Percentiles rank a stretch among this genome's conserved stretches.
These are phyloP conservation scores for Dactylellina haptotyla DNA, from an alignment of 2,329 filamentous ascomycete species.

Conservation along the genomic window DNA sequence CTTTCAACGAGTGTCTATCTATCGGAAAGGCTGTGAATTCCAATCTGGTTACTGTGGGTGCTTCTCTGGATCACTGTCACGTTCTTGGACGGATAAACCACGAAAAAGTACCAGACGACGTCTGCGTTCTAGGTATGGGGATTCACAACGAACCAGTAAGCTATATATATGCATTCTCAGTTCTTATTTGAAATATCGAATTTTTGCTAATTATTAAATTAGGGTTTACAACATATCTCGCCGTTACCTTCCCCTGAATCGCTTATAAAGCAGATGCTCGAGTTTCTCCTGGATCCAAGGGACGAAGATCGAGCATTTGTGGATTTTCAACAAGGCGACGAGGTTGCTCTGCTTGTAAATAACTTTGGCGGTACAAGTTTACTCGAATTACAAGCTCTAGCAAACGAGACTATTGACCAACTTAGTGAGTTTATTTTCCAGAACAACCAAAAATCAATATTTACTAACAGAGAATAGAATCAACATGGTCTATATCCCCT, in stretches of 20 bases:
- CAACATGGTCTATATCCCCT: constrained; percentile 70
- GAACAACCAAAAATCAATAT: background rate
- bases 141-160: constrained; percentile 75
- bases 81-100: constrained; percentile 65
- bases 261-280: constrained; percentile 73
- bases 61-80: constrained; percentile 67
- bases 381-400: constrained; percentile 77
- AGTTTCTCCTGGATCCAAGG: constrained; percentile 71
- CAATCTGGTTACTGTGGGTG: constrained; percentile 67
- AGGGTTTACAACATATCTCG: constrained; percentile 65
- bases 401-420: constrained; percentile 74
- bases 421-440: constrained; percentile 61
- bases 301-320: constrained; percentile 79
- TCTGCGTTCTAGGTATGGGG: constrained; percentile 74
- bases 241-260: constrained; percentile 66
- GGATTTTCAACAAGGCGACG: constrained; percentile 70
- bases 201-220: background rate
- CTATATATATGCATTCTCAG: background rate
- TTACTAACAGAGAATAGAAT: constrained; percentile 59
- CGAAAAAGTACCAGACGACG: constrained; percentile 65
- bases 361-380: constrained; percentile 79
- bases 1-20: constrained; percentile 41
- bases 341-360: constrained; percentile 76
- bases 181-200: constrained; percentile 35
- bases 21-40: constrained; percentile 63